A percentile compares a stretch with the other conserved stretches of the same genome.
Evolutionary conservation across 2,329 filamentous ascomycete genomes (phyloP).

Genomic region (Teratosphaeriaceae sp.): DNA sequence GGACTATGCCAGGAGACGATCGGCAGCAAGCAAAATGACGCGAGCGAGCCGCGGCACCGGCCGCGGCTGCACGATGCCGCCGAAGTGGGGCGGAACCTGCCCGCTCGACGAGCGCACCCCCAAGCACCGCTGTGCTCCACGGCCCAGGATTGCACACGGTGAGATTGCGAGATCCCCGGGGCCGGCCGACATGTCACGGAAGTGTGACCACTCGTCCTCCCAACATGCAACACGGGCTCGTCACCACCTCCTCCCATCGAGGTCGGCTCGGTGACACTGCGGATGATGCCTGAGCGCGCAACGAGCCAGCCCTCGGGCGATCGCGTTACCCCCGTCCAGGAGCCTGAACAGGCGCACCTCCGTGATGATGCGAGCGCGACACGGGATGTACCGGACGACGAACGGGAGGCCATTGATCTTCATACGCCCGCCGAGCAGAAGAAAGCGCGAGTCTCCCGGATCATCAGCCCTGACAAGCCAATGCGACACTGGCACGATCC

Average conservation of each 20-base stretch:
- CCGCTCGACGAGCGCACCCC: too few species aligned
- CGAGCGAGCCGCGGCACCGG: too few species aligned
- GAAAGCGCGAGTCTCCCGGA: slow-evolving; percentile 3
- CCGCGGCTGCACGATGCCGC: too few species aligned
- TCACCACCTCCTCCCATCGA: too few species aligned
- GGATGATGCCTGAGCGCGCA: not conserved
- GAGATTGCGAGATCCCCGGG: too few species aligned
- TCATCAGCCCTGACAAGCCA: slow-evolving; percentile 9
- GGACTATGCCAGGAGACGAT: not conserved
- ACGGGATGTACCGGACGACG: slow-evolving; percentile 18
- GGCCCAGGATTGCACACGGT: too few species aligned
- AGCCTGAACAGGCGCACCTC: slow-evolving; percentile 21
- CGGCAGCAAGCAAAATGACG: not conserved
- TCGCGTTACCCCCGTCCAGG: slow-evolving; percentile 17
- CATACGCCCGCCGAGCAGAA: slow-evolving; percentile 8
- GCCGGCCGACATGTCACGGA: too few species aligned
- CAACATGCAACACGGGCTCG: not conserved
- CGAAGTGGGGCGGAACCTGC: too few species aligned
- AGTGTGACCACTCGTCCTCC: not conserved
- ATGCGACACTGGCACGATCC: slow-evolving; percentile 31
- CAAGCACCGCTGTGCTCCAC: too few species aligned
- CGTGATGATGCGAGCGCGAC: slow-evolving; percentile 1
- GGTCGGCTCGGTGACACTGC: not conserved
- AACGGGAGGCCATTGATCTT: slow-evolving; percentile 30
- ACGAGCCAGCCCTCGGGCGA: slow-evolving; percentile 1